Base-by-base conservation (phyloP, 495 filamentous ascomycete species). In the Penicillium angulare region DNA sequence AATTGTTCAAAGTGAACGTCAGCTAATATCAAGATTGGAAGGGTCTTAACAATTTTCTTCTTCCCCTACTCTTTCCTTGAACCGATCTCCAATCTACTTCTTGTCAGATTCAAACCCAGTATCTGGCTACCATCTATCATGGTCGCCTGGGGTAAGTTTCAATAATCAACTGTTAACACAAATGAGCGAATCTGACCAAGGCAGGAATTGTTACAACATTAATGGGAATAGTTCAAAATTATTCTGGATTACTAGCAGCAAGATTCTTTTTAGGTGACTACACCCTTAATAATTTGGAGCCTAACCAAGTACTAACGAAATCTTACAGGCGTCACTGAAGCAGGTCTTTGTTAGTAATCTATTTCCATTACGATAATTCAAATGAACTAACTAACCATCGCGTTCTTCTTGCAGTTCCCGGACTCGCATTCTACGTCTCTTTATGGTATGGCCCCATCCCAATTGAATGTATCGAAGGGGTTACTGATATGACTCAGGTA, bases 251-350 rank as follows among this genome's bases (percentile, higher is more conserved):
- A 3, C 66, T 92, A 5, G 72, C 80, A 2, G 86, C 86, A 2
- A 76, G 85, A 9, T 92, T 92, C 73, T 86, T 91, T 61, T 73
- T 92, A 3, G 88, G 88, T 55, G 77, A 9, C 65, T 61, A n/a
- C n/a, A n/a, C n/a, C n/a, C n/a, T n/a, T n/a, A n/a, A n/a, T n/a
- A n/a, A n/a, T n/a, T n/a, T n/a, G n/a, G n/a, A n/a, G n/a, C n/a
- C n/a, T n/a, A n/a, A n/a, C n/a, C n/a, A n/a, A n/a, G n/a, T n/a
- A n/a, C n/a, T n/a, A n/a, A n/a, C n/a, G 13, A 5, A 7, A 23
- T 31, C 29, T 5, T 53, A 22, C 17, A 53, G 43, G 50, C 10
- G 20, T 43, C 7, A 40, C 50, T 1, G 50, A 53, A 17, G 50
- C 50, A 15, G 50, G 50, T 10, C 29, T 53, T 3, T 53, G 44